A percentile compares a stretch with the other conserved stretches of the same genome.
Conservation (phyloP, 2,329 filamentous ascomycete species). For the Cadophora luteo-olivacea region DNA sequence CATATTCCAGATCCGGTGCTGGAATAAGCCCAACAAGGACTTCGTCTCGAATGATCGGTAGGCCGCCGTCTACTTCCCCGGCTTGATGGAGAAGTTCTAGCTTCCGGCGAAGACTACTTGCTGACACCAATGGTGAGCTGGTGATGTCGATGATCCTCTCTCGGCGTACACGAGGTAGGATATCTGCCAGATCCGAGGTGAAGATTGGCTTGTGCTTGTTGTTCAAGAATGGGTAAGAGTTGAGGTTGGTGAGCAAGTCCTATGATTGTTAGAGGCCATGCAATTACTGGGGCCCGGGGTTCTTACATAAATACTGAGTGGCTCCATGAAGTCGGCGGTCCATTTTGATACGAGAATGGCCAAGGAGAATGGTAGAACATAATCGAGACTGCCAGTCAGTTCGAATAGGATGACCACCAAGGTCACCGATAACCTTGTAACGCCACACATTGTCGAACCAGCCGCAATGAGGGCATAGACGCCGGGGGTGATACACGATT, state of each 20-base stretch:
- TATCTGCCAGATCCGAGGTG: conserved; percentile 85
- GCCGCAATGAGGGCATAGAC: conserved; percentile 95
- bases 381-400: conserved; percentile 91
- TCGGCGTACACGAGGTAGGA: conserved; percentile 76
- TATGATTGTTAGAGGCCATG: conserved; percentile 45
- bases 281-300: neutral
- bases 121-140: conserved; percentile 78
- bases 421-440: conserved; percentile 91
- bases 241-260: conserved; percentile 95
- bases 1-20: conserved; percentile 91
- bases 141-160: conserved; percentile 90
- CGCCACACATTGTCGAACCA: conserved; percentile 97
- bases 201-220: conserved; percentile 94
- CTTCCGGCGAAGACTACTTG: conserved; percentile 77
- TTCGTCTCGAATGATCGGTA: conserved; percentile 82
- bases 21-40: conserved; percentile 90
- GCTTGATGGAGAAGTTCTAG: conserved; percentile 81
- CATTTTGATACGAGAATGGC: conserved; percentile 96
- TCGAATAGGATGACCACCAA: conserved; percentile 96
- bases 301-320: conserved; percentile 86
- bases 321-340: conserved; percentile 95
- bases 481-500: conserved; percentile 92
- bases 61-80: conserved; percentile 89
- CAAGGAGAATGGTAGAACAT: conserved; percentile 92
- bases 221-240: conserved; percentile 96